phyloP scores from a whole-genome alignment of 192 early-diverging fungal species.

The Coemansia sp. region DNA sequence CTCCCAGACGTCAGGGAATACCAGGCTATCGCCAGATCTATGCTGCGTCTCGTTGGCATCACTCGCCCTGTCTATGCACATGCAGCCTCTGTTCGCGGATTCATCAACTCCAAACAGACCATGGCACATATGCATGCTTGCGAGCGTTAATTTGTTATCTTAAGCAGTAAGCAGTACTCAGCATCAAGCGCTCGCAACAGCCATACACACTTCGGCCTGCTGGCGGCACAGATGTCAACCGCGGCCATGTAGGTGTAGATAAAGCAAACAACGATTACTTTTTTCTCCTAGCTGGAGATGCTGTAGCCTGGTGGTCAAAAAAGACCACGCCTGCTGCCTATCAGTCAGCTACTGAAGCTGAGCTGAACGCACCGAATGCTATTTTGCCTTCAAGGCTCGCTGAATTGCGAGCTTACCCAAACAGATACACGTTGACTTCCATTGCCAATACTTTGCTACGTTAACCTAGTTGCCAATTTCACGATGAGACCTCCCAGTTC shows the following conservation, averaged over 20 bases:
- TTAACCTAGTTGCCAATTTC: no score
- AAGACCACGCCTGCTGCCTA: no score
- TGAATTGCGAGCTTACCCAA: no score
- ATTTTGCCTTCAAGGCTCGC: no score
- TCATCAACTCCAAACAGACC: background rate
- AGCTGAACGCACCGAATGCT: no score
- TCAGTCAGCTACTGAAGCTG: no score
- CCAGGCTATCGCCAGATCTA: conserved; percentile 9
- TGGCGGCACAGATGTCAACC: background rate
- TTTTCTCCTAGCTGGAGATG: no score
- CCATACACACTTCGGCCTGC: background rate
- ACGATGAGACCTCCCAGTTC: no score
- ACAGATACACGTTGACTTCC: no score
- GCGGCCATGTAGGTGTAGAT: conserved; percentile 4
- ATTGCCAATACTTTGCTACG: no score
- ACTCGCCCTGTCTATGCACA: background rate
- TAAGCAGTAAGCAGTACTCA: background rate
- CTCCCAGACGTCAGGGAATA: conserved; percentile 4
- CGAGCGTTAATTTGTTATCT: background rate
- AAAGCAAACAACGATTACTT: conserved; percentile 5
- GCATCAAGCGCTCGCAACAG: background rate
- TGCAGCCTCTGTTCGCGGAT: background rate
- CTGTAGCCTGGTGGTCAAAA: no score
- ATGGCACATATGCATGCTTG: background rate
- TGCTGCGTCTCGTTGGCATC: conserved; percentile 10